phyloP scores from a whole-genome alignment of 2,329 filamentous ascomycete species.

The Colletotrichum graminicola region DNA sequence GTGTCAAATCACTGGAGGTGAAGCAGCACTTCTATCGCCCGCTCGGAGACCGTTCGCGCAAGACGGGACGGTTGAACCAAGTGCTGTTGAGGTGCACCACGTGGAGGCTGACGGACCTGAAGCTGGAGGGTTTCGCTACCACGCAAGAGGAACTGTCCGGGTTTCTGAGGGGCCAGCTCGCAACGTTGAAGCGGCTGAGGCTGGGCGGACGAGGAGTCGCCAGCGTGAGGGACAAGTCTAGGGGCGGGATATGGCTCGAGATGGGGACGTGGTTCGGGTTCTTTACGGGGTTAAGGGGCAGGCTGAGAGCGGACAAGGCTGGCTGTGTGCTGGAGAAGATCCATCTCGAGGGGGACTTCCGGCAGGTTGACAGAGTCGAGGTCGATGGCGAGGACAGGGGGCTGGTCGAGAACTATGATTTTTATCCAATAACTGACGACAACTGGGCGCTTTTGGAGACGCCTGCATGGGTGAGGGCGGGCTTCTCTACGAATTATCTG shows the following conservation, averaged over 20 bases:
- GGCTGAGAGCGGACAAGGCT: not conserved
- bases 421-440: constrained; percentile 6
- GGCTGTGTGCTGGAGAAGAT: not conserved
- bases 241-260: constrained; percentile 4
- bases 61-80: not conserved
- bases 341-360: constrained; percentile 25
- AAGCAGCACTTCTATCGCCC: constrained; percentile 14
- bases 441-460: not conserved
- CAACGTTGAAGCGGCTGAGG: constrained; percentile 12
- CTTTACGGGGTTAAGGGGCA: not conserved
- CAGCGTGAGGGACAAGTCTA: constrained; percentile 1
- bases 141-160: not conserved
- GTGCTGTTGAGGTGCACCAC: not conserved
- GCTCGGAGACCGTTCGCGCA: not conserved
- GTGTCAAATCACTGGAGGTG: constrained; percentile 2
- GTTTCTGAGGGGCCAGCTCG: not conserved
- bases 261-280: constrained; percentile 13
- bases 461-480: constrained; percentile 4
- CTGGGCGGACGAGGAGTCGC: constrained; percentile 3
- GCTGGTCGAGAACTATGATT: constrained; percentile 12
- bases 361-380: not conserved
- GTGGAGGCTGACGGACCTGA: constrained; percentile 6
- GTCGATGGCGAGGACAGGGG: not conserved
- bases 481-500: not conserved
- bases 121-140: constrained; percentile 4